Evolutionary conservation across 163 green algal genomes (phyloP), one percentile per base, ranked within the genome.

Genomic region (Scenedesmus sp.): DNA sequence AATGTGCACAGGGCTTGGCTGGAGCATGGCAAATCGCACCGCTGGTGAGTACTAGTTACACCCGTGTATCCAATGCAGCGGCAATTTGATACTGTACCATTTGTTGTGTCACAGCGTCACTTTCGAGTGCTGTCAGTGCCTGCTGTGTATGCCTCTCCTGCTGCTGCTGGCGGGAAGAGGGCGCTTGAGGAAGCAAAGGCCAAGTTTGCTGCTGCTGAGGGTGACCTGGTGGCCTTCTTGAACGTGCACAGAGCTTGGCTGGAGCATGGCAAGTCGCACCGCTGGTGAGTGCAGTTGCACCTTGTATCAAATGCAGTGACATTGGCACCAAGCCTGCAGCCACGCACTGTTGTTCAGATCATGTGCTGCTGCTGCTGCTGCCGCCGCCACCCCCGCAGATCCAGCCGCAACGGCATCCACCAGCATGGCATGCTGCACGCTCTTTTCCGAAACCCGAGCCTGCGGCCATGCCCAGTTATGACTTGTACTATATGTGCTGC

Each of bases 241-340:
- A 99, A 99, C 87, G 96, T 98, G n/a, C 97, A 97, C 94, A 92
- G 94, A 54, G 97, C 94, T 0, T 99, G 97, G 97, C 64, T 95
- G n/a, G 93, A 94, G 9, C 88, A 93, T 34, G 94, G 94, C 16
- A 81, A 93, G 56, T 95, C 92, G 7, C 60, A 76, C 16, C 82
- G 93, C 13, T 97, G 94, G 93, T 96, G 89, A 15, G 89, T 52
- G 0, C 12, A 60, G 18, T 20, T 1, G 92, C 95, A 82, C 8
- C 16, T 81, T 81, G 70, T 20, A 70, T 70, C 13, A 70, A 70
- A 70, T 70, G 62, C 13, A 70, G 62, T 70, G 34, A 46, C 34
- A 46, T 46, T 46, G 34, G 34, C 34, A 46, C 34, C 34, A 46
- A 46, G 34, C 34, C 34, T 46, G 34, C 34, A 46, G 34, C 34